phyloP scores from a whole-genome alignment of 345 rosid genomes.

The Stellera chamaejasme region DNA sequence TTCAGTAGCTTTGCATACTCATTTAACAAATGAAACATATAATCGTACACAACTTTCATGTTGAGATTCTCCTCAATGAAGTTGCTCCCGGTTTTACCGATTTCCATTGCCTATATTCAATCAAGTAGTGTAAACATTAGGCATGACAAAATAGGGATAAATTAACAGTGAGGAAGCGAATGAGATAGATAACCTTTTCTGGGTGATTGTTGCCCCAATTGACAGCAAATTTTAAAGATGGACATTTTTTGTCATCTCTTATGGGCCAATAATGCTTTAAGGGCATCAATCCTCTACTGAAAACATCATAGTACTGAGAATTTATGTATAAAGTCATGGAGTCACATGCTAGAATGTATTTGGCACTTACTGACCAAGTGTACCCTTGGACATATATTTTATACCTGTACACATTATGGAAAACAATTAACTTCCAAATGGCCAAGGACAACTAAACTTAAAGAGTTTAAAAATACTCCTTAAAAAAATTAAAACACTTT shows the following conservation, averaged over 20 bases:
- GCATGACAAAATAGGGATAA: not conserved
- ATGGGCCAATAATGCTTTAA: conserved; percentile 48
- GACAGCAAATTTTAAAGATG: conserved; percentile 37
- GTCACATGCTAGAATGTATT: conserved; percentile 41
- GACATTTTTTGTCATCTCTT: conserved; percentile 22
- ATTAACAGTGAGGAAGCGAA: not conserved
- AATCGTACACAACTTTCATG: conserved; percentile 40
- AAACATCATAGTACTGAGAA: conserved; percentile 32
- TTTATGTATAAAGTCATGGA: conserved; percentile 29
- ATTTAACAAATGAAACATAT: conserved; percentile 37
- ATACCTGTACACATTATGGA: conserved; percentile 19
- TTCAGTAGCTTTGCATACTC: conserved; percentile 35
- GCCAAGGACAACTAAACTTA: too few species aligned
- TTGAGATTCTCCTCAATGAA: conserved; percentile 25
- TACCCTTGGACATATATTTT: conserved; percentile 46
- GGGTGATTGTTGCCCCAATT: conserved; percentile 45
- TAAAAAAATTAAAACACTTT: not conserved
- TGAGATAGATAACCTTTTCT: conserved; percentile 13
- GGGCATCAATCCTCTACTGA: conserved; percentile 36
- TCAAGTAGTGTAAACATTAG: not conserved
- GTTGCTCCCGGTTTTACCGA: conserved; percentile 29
- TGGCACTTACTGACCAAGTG: conserved; percentile 48
- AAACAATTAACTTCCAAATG: not conserved
- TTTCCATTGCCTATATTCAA: conserved; percentile 22
- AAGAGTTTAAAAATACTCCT: not conserved